phyloP scores from a whole-genome alignment of 306 rosid species.

The Vachellia collinsii region DNA sequence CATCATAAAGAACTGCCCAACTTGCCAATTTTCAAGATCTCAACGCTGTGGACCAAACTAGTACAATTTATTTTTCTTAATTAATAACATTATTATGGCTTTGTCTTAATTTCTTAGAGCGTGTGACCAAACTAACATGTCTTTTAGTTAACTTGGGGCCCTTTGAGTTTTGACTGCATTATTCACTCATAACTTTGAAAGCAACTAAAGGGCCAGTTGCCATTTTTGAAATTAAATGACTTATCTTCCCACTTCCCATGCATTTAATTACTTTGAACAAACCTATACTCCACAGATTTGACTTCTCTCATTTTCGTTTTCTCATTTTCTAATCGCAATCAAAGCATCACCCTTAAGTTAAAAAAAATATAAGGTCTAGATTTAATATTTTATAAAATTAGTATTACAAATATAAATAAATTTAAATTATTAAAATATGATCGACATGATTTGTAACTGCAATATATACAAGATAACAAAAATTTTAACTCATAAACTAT shows the following conservation, averaged over 20 bases:
- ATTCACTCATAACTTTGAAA: neutral
- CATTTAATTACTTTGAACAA: neutral
- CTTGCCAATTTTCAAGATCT: constrained; percentile 33
- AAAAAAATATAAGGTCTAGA: too few relatives aligned
- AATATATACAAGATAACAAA: too few relatives aligned
- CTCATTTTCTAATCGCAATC: too few relatives aligned
- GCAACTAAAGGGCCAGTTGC: neutral
- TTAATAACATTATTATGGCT: too few relatives aligned
- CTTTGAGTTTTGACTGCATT: neutral
- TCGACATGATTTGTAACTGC: too few relatives aligned
- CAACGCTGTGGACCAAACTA: neutral
- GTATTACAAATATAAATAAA: too few relatives aligned
- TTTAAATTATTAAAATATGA: too few relatives aligned
- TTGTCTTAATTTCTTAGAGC: neutral
- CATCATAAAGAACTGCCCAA: neutral
- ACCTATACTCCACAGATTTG: neutral
- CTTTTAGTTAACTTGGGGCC: neutral
- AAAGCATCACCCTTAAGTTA: too few relatives aligned
- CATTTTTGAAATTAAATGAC: neutral
- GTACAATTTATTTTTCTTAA: neutral
- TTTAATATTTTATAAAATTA: too few relatives aligned
- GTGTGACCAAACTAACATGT: neutral
- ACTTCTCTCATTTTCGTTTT: too few relatives aligned
- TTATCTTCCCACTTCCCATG: neutral
- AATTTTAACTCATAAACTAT: too few relatives aligned